phyloP scores from a whole-genome alignment of 129 eudicot species.

The Glebionis coronaria region DNA sequence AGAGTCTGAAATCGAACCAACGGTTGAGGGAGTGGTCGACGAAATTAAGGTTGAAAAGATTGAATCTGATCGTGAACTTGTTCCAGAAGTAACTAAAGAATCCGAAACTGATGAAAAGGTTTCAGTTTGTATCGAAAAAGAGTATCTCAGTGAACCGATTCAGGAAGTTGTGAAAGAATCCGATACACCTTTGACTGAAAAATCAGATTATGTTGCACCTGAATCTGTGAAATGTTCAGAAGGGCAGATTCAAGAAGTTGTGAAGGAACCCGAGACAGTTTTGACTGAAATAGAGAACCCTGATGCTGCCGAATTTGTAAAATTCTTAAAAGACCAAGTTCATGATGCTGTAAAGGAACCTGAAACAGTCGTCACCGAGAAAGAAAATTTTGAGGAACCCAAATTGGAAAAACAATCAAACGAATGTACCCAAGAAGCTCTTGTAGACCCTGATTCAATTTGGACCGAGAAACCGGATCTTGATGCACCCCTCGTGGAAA shows the following conservation, averaged over 20 bases:
- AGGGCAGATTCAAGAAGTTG: constrained; percentile 19
- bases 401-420: constrained; percentile 10
- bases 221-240: constrained; percentile 13
- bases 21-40: background rate
- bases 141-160: constrained; percentile 9
- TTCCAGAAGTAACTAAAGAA: constrained; percentile 7
- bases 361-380: constrained; percentile 19
- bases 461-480: constrained; percentile 25
- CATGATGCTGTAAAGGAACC: constrained; percentile 20
- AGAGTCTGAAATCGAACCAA: constrained; percentile 3
- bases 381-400: constrained; percentile 19
- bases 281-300: constrained; percentile 14
- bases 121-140: constrained; percentile 18
- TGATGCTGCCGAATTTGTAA: constrained; percentile 7
- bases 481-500: constrained; percentile 8
- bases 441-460: constrained; percentile 6
- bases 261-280: constrained; percentile 16
- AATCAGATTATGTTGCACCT: constrained; percentile 1
- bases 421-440: constrained; percentile 20
- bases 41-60: constrained; percentile 15
- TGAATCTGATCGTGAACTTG: constrained; percentile 11
- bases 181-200: constrained; percentile 10
- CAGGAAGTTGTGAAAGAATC: constrained; percentile 9
- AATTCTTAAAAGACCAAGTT: constrained; percentile 11
- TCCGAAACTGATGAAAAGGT: constrained; percentile 14